Percentiles rank a stretch among this genome's conserved stretches.
Evolutionary conservation across 352 stramenopile species (phyloP).

Genomic region (Elongisporangium undulatum): DNA sequence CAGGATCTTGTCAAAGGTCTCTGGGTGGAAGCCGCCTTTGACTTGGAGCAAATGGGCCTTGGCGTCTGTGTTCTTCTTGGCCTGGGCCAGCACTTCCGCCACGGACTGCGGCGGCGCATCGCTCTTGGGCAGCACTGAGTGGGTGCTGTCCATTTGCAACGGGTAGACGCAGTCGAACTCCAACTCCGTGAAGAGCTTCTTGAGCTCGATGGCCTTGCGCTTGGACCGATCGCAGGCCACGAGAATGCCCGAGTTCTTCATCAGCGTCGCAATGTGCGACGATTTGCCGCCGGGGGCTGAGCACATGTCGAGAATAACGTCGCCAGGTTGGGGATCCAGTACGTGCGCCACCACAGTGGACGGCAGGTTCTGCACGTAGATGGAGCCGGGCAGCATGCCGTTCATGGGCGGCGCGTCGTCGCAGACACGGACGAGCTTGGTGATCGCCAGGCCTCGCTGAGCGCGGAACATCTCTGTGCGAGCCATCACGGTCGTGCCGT

Average conservation of each 20-base stretch:
- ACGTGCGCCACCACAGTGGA: slow-evolving; percentile 90
- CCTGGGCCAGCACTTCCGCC: slow-evolving; percentile 51
- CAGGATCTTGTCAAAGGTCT: slow-evolving; percentile 93
- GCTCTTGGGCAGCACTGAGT: slow-evolving; percentile 62
- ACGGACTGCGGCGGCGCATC: slow-evolving; percentile 34
- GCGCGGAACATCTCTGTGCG: slow-evolving; percentile 79
- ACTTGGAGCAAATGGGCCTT: slow-evolving; percentile 76
- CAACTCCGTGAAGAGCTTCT: slow-evolving; percentile 71
- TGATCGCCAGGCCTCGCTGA: slow-evolving; percentile 57
- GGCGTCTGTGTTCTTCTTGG: slow-evolving; percentile 28
- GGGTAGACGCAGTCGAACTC: slow-evolving; percentile 52
- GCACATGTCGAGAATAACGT: slow-evolving; percentile 94
- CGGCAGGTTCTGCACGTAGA: slow-evolving; percentile 94
- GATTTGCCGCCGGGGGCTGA: slow-evolving; percentile 92
- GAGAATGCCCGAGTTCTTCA: slow-evolving; percentile 83
- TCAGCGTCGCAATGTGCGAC: slow-evolving; percentile 90
- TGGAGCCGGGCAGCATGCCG: slow-evolving; percentile 66
- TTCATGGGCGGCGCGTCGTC: slow-evolving; percentile 87
- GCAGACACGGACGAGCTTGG: slow-evolving; percentile 64
- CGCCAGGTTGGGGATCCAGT: slow-evolving; percentile 73
- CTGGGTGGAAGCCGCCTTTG: slow-evolving; percentile 75
- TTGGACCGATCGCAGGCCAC: slow-evolving; percentile 90
- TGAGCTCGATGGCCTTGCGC: slow-evolving; percentile 78
- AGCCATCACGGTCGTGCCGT: slow-evolving; percentile 65
- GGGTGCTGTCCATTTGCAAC: slow-evolving; percentile 85